Evolutionary conservation across 1,284 basidiomycete species (phyloP), one percentile per base, ranked within the genome.

Genomic region (Xerocomus cyaneibrunnescens): DNA sequence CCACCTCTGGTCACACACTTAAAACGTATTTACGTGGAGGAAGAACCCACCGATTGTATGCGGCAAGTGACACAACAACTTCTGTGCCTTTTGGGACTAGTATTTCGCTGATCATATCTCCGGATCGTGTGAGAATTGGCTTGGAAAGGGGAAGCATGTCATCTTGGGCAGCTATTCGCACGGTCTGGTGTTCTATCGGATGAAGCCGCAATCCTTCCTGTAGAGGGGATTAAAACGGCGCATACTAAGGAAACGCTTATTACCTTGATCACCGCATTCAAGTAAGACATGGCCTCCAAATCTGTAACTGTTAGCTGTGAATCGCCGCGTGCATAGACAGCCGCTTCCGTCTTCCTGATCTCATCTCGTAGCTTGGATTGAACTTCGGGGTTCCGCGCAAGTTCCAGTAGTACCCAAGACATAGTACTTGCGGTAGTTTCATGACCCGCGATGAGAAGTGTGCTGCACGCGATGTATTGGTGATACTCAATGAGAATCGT

Each of bases 201-300:
- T 76, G 68, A 46, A 71, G 68, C 17, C 75, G 66, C 19, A 75
- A 61, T 3, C 5, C 25, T 13, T 40, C 39, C 39, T 40, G 16
- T 16, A 28, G 12, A 9, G 21, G 21, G 13, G 14, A 22, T 45
- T 1, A 19, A 23, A n/a, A 37, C 4, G 10, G 17, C 5, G n/a
- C 3, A 19, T 14, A 21, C 1, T 4, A 30, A 13, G 10, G 2
- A 13, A 2, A 27, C 0, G 23, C 7, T 0, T 0, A 16, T 14
- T 39, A 78, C 79, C 72, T 82, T 81, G 43, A 84, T 62, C 17
- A 78, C 72, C 0, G 80, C 81, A 38, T 70, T 70, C 31, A 79
- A 55, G 50, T 76, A 80, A 3, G 75, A 72, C 77, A 85, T 83
- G 3, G n/a, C 34, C 0, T 81, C 79, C 39, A 81, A 68, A 57